Evolutionary conservation across 805 yeast genomes (phyloP).

Genomic region (Yarrowia sp.): DNA sequence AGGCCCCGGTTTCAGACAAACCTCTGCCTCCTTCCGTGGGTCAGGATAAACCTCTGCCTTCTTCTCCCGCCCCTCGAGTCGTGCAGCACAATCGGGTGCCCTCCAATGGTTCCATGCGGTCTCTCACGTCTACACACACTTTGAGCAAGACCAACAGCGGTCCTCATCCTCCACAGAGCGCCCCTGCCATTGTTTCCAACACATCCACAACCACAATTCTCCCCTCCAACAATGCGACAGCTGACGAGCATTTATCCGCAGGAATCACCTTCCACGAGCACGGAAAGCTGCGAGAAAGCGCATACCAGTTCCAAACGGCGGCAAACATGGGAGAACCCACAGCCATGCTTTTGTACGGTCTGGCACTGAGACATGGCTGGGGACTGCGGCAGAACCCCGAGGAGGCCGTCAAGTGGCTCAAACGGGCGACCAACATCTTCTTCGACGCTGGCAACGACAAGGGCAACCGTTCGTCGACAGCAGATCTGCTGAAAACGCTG

Average conservation of each 20-base stretch:
- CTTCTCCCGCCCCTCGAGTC: not conserved
- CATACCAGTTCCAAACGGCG: conserved; percentile 70
- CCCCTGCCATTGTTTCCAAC: not conserved
- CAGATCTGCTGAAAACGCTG: conserved; percentile 40
- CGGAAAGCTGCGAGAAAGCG: conserved; percentile 71
- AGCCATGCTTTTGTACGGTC: conserved; percentile 73
- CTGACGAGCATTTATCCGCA: conserved; percentile 47
- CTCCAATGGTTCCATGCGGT: conserved; percentile 5
- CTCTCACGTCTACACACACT: conserved; percentile 10
- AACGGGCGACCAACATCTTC: conserved; percentile 53
- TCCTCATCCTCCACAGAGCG: not conserved
- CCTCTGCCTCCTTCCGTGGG: not conserved
- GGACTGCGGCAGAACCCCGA: conserved; percentile 66
- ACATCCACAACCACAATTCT: not conserved
- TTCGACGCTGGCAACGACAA: conserved; percentile 44
- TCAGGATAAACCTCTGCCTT: conserved; percentile 2
- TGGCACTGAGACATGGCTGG: conserved; percentile 71
- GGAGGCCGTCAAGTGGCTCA: conserved; percentile 66
- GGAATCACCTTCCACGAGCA: conserved; percentile 56
- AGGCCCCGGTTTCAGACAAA: not conserved
- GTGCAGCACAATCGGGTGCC: conserved; percentile 1
- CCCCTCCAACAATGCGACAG: conserved; percentile 43
- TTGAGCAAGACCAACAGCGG: not conserved
- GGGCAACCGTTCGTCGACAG: conserved; percentile 42
- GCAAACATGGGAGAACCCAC: conserved; percentile 66